Percentiles rank a stretch among this genome's conserved stretches.
Evolutionary conservation across 768 basidiomycete genomes (phyloP).

Genomic region (Coprinellus aureogranulatus): DNA sequence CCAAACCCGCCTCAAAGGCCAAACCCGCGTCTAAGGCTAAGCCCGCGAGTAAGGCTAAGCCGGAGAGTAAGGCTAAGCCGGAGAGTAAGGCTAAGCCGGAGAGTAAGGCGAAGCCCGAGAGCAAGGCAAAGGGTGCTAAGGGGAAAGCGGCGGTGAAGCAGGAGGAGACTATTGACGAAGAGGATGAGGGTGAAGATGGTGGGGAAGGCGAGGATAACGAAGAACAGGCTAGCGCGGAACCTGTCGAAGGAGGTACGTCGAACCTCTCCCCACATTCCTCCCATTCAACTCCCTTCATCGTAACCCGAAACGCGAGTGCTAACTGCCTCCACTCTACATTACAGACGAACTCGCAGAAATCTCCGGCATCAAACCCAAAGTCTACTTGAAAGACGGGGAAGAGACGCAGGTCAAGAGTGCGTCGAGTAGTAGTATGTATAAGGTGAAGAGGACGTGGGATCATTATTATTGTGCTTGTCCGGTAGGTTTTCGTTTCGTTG

Average conservation of each 20-base stretch:
- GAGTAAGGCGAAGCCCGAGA: slow-evolving; percentile 5
- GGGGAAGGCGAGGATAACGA: background rate
- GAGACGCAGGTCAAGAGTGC: slow-evolving; percentile 27
- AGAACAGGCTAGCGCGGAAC: background rate
- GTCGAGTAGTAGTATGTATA: slow-evolving; percentile 26
- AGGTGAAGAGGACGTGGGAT: slow-evolving; percentile 38
- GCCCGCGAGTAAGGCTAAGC: slow-evolving; percentile 15
- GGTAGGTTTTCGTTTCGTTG: no score
- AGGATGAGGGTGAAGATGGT: slow-evolving; percentile 3
- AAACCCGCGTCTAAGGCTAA: slow-evolving; percentile 6
- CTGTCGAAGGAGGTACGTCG: background rate
- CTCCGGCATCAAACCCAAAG: slow-evolving; percentile 39
- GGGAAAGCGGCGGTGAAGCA: background rate
- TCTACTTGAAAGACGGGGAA: slow-evolving; percentile 28
- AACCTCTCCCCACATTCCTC: background rate
- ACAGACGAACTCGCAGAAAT: slow-evolving; percentile 36
- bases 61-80: slow-evolving; percentile 12
- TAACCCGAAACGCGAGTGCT: no score
- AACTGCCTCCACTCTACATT: no score
- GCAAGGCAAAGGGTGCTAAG: background rate
- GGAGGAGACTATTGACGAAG: background rate
- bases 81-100: background rate
- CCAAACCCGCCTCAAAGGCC: background rate
- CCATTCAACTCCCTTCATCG: no score
- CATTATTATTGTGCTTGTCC: slow-evolving; percentile 29